These are phyloP conservation scores for Nitzschia sp. DNA, from an alignment of 108 stramenopile genomes.

Conservation along the genomic window DNA sequence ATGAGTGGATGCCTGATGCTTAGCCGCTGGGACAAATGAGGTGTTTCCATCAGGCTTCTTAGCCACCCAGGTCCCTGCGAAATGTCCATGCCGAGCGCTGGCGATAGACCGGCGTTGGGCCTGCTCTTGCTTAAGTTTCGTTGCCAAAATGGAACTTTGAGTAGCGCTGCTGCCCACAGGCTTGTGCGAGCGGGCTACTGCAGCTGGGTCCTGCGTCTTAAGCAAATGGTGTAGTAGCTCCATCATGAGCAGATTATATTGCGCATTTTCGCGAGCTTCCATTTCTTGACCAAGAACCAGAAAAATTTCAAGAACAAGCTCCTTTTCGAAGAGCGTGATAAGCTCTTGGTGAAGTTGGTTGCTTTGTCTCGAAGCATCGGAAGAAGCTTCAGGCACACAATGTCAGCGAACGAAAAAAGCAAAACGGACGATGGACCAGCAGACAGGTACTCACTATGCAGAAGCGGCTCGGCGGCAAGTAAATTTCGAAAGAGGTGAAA, in stretches of 20 bases:
- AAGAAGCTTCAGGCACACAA: constrained; percentile 23
- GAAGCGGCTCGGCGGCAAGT: constrained; percentile 51
- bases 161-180: constrained; percentile 4
- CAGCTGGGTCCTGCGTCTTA: constrained; percentile 60
- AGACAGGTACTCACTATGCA: constrained; percentile 36
- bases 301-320: constrained; percentile 83
- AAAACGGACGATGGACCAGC: not conserved
- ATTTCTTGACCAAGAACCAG: constrained; percentile 79
- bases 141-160: constrained; percentile 29
- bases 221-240: constrained; percentile 79
- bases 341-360: constrained; percentile 70
- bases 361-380: constrained; percentile 41
- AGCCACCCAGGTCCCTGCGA: constrained; percentile 78
- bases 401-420: too few species aligned
- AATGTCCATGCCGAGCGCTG: constrained; percentile 72
- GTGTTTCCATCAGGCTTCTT: constrained; percentile 48
- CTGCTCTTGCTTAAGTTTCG: constrained; percentile 62
- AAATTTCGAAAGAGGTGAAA: constrained; percentile 87
- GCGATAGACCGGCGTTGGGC: constrained; percentile 24
- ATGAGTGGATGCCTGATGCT: not conserved
- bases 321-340: constrained; percentile 66
- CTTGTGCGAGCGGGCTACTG: constrained; percentile 29
- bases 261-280: constrained; percentile 74
- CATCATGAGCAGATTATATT: constrained; percentile 87
- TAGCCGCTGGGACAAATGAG: constrained; percentile 48